Conservation (phyloP, 2,329 filamentous ascomycete genomes). For the Paramyrothecium roridum region DNA sequence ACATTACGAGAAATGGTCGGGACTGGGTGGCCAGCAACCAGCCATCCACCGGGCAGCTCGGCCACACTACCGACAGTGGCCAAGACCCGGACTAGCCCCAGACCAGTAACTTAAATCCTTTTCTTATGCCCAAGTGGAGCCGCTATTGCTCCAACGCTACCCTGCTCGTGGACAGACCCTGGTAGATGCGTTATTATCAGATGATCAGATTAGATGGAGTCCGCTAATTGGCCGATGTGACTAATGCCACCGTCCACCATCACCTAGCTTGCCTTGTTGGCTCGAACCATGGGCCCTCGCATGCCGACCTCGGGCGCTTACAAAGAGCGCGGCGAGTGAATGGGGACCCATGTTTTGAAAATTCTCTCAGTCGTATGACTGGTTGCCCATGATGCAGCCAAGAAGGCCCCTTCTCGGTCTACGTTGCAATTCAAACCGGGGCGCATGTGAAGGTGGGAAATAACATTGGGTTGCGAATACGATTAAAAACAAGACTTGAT, state of each 20-base stretch:
- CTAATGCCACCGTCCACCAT: neutral
- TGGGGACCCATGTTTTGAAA: too few species aligned
- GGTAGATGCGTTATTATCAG: constrained; percentile 13
- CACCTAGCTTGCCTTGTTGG: neutral
- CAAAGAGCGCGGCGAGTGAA: too few species aligned
- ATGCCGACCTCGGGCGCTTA: too few species aligned
- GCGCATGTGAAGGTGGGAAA: neutral
- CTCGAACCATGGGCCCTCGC: too few species aligned
- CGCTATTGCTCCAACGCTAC: neutral
- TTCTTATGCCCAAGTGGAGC: neutral
- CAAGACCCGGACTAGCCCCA: neutral
- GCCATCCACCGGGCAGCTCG: too few species aligned
- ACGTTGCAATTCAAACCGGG: neutral
- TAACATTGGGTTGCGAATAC: neutral
- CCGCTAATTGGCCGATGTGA: neutral
- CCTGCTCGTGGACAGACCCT: neutral
- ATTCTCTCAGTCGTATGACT: too few species aligned
- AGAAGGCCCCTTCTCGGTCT: neutral
- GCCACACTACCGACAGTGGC: neutral
- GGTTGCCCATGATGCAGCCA: neutral
- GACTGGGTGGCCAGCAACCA: neutral
- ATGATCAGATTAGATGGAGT: constrained; percentile 19
- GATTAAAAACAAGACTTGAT: neutral
- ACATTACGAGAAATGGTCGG: neutral
- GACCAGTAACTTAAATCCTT: neutral